Percentiles rank a stretch among this genome's conserved stretches.
phyloP scores from a whole-genome alignment of 2,329 filamentous ascomycete genomes.

The Fusarium citri region DNA sequence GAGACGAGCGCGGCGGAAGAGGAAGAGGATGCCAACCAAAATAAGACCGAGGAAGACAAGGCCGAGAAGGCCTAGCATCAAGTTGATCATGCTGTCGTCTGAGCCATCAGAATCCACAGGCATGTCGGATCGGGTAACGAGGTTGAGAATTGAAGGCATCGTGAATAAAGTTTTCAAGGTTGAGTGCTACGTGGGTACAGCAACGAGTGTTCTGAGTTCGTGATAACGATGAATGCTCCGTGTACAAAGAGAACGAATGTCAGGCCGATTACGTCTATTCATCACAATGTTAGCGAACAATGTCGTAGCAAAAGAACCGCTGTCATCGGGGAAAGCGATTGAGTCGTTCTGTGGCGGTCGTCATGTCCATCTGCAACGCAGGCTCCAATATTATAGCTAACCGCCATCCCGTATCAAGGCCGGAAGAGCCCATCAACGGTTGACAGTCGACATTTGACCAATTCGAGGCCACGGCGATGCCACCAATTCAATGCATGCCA shows the following conservation, averaged over 20 bases:
- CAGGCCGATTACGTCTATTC: slow-evolving; percentile 34
- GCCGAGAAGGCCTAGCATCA: slow-evolving; percentile 82
- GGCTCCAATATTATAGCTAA: slow-evolving; percentile 37
- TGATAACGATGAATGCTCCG: slow-evolving; percentile 35
- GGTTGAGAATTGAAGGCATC: slow-evolving; percentile 44
- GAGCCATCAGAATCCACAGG: slow-evolving; percentile 58
- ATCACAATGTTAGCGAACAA: slow-evolving; percentile 39
- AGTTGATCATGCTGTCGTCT: slow-evolving; percentile 73
- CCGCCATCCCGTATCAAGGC: slow-evolving; percentile 39
- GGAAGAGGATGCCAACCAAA: slow-evolving; percentile 74
- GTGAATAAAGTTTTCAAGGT: slow-evolving; percentile 36
- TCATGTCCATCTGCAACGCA: slow-evolving; percentile 30
- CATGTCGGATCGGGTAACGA: slow-evolving; percentile 37
- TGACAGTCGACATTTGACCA: slow-evolving; percentile 12
- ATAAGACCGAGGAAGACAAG: slow-evolving; percentile 79
- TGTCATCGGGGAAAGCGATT: slow-evolving; percentile 23
- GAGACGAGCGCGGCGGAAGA: slow-evolving; percentile 74
- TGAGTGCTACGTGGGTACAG: slow-evolving; percentile 22
- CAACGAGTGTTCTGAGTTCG: slow-evolving; percentile 30
- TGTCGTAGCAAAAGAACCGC: slow-evolving; percentile 10
- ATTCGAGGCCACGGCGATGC: slow-evolving; percentile 28
- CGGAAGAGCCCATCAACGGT: slow-evolving; percentile 22
- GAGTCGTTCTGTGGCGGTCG: slow-evolving; percentile 8
- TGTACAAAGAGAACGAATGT: slow-evolving; percentile 38
- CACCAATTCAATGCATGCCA: slow-evolving; percentile 42